A percentile compares a stretch with the other conserved stretches of the same genome.
Evolutionary conservation across 2,329 filamentous ascomycete species (phyloP).

Genomic region (Pseudocercospora musae): DNA sequence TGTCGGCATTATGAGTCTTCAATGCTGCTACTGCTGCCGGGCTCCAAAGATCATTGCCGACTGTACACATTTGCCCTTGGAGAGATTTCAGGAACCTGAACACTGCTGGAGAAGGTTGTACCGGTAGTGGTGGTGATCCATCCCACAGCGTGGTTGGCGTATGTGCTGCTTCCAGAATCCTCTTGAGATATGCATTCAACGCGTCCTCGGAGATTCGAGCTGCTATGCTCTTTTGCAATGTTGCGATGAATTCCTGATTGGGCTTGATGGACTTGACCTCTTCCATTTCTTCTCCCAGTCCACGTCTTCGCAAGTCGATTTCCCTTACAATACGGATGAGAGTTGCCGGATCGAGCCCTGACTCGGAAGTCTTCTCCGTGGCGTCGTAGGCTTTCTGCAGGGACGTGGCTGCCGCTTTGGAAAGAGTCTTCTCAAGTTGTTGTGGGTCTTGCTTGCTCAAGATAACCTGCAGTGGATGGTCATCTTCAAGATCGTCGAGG

Average conservation of each 20-base stretch:
- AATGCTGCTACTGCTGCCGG: slow-evolving; percentile 60
- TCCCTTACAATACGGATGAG: slow-evolving; percentile 72
- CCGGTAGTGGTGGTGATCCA: slow-evolving; percentile 68
- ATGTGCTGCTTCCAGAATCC: neutral
- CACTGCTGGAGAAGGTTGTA: slow-evolving; percentile 70
- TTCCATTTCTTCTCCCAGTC: slow-evolving; percentile 15
- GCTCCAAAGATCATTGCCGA: slow-evolving; percentile 80
- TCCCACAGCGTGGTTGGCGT: slow-evolving; percentile 72
- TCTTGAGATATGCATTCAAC: slow-evolving; percentile 7
- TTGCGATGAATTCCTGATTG: slow-evolving; percentile 54
- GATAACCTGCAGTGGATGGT: slow-evolving; percentile 58
- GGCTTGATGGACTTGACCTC: slow-evolving; percentile 2
- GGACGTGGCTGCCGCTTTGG: slow-evolving; percentile 14
- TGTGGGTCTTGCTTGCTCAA: slow-evolving; percentile 71
- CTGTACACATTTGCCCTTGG: slow-evolving; percentile 62
- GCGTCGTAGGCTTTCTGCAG: slow-evolving; percentile 19
- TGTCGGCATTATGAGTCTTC: slow-evolving; percentile 55
- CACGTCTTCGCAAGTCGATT: slow-evolving; percentile 63
- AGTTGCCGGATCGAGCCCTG: slow-evolving; percentile 44
- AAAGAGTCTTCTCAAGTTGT: slow-evolving; percentile 44
- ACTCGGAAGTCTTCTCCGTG: slow-evolving; percentile 12
- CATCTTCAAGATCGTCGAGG: slow-evolving; percentile 66
- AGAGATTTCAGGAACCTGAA: slow-evolving; percentile 70
- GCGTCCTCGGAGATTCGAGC: slow-evolving; percentile 44
- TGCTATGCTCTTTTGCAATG: slow-evolving; percentile 63